Evolutionary conservation across 225 moss, liverwort and hornwort species (phyloP).

Genomic region (Sphagnum contortum): DNA sequence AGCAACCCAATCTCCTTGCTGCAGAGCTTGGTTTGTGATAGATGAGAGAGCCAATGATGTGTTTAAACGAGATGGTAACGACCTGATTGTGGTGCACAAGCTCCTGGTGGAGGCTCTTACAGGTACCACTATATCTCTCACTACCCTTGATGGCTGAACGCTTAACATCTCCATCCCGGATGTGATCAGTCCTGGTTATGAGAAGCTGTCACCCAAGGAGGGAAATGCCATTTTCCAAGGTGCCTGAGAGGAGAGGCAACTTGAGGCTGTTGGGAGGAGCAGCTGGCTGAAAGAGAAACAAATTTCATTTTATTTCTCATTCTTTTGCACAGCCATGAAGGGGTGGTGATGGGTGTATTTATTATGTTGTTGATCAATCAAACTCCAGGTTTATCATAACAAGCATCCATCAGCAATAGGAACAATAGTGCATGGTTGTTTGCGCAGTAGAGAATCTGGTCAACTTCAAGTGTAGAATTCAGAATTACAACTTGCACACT

Average conservation of each 20-base stretch:
- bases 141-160: conserved; percentile 79
- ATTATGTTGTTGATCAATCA: not conserved
- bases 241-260: conserved; percentile 72
- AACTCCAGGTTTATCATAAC: conserved; percentile 23
- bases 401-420: conserved; percentile 25
- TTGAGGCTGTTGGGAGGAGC: conserved; percentile 56
- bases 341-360: no score
- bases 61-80: conserved; percentile 97
- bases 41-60: conserved; percentile 89
- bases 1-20: conserved; percentile 83
- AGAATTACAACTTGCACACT: conserved; percentile 1
- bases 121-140: conserved; percentile 72
- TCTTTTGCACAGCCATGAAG: no score
- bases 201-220: conserved; percentile 87
- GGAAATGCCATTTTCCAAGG: conserved; percentile 95
- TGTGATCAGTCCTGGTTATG: conserved; percentile 68
- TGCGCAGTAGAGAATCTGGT: conserved; percentile 22
- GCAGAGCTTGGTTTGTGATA: conserved; percentile 96
- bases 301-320: no score
- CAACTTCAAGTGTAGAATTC: conserved; percentile 4
- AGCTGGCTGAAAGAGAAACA: conserved; percentile 25
- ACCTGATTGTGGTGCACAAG: conserved; percentile 90
- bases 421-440: conserved; percentile 50
- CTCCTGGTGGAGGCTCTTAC: conserved; percentile 75
- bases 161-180: conserved; percentile 71